Base-by-base conservation (phyloP, 768 basidiomycete species). In the Paxillus rubicundulus region DNA sequence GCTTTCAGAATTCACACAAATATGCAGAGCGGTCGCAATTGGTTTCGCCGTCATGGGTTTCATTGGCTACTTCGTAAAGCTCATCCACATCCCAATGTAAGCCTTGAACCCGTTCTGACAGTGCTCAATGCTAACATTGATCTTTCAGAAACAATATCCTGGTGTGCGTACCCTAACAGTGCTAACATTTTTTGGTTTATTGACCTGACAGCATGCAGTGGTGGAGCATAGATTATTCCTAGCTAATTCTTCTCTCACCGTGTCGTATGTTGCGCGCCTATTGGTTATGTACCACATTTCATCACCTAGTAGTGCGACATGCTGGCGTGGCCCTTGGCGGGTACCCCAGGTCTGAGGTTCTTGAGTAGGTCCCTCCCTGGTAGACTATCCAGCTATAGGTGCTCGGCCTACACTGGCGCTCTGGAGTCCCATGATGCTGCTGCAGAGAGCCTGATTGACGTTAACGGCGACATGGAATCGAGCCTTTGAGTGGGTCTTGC, bases 41-140 rank as follows among this genome's bases (percentile, higher is more conserved):
- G 97, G 97, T 13, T 99, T 99, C 66, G 92, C 87, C 46, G 91
- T 99, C 60, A 98, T 98, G 95, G 97, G 97, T 14, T 96, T 98
- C 80, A 94, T 99, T 70, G 97, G 97, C 14, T 99, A 96, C 77
- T 88, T 98, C 67, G 95, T 97, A 60, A 98, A 98, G 73, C 85
- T 98, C 59, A 94, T 98, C 62, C 94, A 98, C 73, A 97, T 96
- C 72, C 94, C 95, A 63, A 96, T 97, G 94, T 96, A 61, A 76
- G 94, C 84, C 28, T 34, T 53, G 16, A 48, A 36, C 48, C 36
- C 46, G 37, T 28, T 39, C 30, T 14, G 43, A 16, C 18, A n/a
- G 45, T 45, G 12, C 41, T 41, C 49, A 8, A 9, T 45, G 50
- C 55, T 61, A 47, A 65, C 61, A 59, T 45, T 13, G 2, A 20